Evolutionary conservation across 179 eudicot species (phyloP), one percentile per base, ranked within the genome.

Genomic region (Amaranthus tricolor): DNA sequence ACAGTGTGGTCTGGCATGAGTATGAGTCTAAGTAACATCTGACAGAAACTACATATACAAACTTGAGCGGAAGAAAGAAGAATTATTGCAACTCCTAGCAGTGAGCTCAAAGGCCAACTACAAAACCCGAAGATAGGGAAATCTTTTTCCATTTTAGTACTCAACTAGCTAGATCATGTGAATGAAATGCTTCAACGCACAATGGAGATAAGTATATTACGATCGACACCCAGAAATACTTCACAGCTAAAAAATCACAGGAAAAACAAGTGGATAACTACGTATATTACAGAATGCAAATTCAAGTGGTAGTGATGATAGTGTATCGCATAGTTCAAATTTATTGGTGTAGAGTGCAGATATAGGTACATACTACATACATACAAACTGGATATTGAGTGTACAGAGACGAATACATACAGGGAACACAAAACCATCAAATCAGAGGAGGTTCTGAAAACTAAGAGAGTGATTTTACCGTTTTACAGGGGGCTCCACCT

Each of bases 401-500:
- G 6, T 49, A 0, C 63, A 49, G 21, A 47, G 58, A 47, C 53
- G 9, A 17, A 13, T 3, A 17, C 45, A 57, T 61, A 50, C 17
- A 0, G 14, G 51, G 6, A 51, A 51, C 21, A 48, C 49, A 6
- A 69, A 45, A 31, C 16, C 21, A 54, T 8, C 44, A 19, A 19
- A n/a, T 7, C 5, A 11, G 19, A 71, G 13, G 51, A 52, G 45
- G 6, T 63, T 13, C 1, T 19, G 43, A 64, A 67, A 67, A 31
- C 11, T 1, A 56, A 59, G 31, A 53, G 68, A 20, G 67, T 12
- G 48, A 68, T 9, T 54, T 68, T 86, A 93, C 98, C 83, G 48
- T 70, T 84, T 79, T 44, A 75, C 79, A 51, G 89, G 88, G 14
- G 93, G 90, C 86, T 87, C 86, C 70, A 79, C 57, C 71, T 76